Evolutionary conservation across 345 rosid species (phyloP), one percentile per base, ranked within the genome.

Genomic region (Hypericum androsaemum): DNA sequence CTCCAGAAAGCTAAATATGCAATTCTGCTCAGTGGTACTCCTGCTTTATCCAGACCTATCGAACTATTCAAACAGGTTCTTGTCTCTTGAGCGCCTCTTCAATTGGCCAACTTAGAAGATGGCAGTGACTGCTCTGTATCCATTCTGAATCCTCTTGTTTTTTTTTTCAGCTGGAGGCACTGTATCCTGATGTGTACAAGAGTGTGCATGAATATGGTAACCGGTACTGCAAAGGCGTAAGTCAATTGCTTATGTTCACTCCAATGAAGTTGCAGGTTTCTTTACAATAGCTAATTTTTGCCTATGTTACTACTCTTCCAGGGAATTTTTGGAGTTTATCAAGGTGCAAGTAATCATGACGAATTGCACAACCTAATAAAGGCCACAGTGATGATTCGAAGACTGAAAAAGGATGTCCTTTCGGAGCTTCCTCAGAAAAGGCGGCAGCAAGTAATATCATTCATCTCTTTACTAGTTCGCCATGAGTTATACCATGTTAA

Each of bases 311-410:
- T 51, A 39, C 61, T 68, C 41, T 8, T 64, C 16, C 74, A 89
- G 97, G 95, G 96, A 37, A 8, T 73, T 50, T 90, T 87, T 58
- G 98, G 98, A 64, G 16, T 60, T 47, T 90, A 84, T 75, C 96
- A 90, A 77, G 98, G 96, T 50, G 78, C 98, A 52, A 84, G 86
- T 71, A 87, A 90, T 79, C 98, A 90, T 69, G 98, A 90, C 40
- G 98, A 90, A 71, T 75, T 90, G 78, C 98, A 90, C 74, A 82
- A 76, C 80, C 67, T 87, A 80, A 86, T 90, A 79, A 90, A 84
- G 82, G 88, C 96, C 67, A 90, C 98, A 12, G 76, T 84, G 44
- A 90, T 90, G 98, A 87, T 90, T 61, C 82, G 98, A 58, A 80
- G 98, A 64, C 85, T 82, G 47, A 90, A 90, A 74, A 90, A 78